Evolutionary conservation across 2,329 filamentous ascomycete genomes (phyloP), one percentile per base, ranked within the genome.

Genomic region (Coniosporium tulheliwenetii): DNA sequence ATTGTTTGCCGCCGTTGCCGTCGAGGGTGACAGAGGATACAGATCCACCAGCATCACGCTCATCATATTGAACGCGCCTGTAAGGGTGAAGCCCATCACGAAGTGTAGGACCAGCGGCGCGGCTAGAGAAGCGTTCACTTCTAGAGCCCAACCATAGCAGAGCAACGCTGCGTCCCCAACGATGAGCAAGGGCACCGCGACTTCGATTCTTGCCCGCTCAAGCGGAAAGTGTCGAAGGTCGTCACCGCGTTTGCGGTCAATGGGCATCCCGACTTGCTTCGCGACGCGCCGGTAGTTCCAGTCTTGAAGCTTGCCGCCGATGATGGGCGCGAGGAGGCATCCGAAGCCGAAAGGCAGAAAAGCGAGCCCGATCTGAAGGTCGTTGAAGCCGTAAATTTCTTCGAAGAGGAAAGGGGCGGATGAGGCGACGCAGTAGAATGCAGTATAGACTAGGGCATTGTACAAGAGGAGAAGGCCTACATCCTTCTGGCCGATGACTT

Each of bases 241-340:
- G 41, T 69, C 62, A 12, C 66, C 69, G 8, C 74, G 72, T 46
- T 72, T 75, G 43, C 65, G 69, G 45, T 73, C 71, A 46, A 85
- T 71, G 2, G 64, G 61, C 43, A 85, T 64, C 5, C 76, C 76
- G 12, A 79, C 62, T 30, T 69, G 67, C 38, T 63, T 66, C 1
- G 82, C 81, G 37, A 77, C 70, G 33, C 80, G 72, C 5, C 75
- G 69, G 56, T 83, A 93, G 55, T 86, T 86, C 67, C 73, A 77
- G 56, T 85, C 81, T 31, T 83, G 67, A 1, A 75, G 47, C 2
- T 66, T 65, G 5, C 83, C 80, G 30, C 55, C 59, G 12, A 62
- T 52, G 16, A 63, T 45, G 13, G 61, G 53, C 36, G 60, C 53
- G 14, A 55, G 38, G 30, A 63, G 47, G 34, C 55, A 52, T 5